These are phyloP conservation scores for Paraphoma chrysanthemicola DNA, from an alignment of 2,329 filamentous ascomycete genomes.

Conservation along the genomic window DNA sequence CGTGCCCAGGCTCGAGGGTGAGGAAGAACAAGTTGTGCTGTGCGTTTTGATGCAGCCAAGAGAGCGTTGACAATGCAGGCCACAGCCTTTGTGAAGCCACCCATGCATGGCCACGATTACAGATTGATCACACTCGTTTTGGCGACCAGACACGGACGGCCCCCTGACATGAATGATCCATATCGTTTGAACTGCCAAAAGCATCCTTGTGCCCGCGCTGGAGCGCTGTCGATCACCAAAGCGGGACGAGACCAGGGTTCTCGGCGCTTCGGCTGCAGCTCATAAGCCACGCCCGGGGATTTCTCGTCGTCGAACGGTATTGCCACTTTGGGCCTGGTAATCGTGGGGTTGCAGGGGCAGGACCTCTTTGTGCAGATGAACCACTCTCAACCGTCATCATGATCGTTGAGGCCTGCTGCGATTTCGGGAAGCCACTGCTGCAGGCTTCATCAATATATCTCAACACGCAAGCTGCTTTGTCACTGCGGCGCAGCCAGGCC, in stretches of 20 bases:
- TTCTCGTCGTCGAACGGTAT: conserved; percentile 46
- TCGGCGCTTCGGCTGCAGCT: conserved; percentile 47
- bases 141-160: conserved; percentile 33
- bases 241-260: conserved; percentile 42
- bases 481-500: conserved; percentile 24
- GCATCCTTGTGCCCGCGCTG: conserved; percentile 36
- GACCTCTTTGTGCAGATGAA: conserved; percentile 15
- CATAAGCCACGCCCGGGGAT: conserved; percentile 44
- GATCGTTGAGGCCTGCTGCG: conserved; percentile 12
- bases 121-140: conserved; percentile 26
- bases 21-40: conserved; percentile 4
- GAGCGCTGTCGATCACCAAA: conserved; percentile 47
- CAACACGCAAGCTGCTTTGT: conserved; percentile 25
- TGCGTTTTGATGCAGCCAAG: conserved; percentile 31
- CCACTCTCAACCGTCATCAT: conserved; percentile 19
- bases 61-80: conserved; percentile 22
- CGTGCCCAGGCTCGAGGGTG: too few relatives aligned
- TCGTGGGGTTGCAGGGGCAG: conserved; percentile 35
- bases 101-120: conserved; percentile 32
- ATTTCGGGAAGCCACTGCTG: conserved; percentile 17
- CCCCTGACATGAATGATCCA: conserved; percentile 43
- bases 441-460: conserved; percentile 9
- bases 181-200: conserved; percentile 36
- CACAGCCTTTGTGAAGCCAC: conserved; percentile 20
- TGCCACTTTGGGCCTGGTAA: conserved; percentile 38